Evolutionary conservation across 2,329 filamentous ascomycete genomes (phyloP), one percentile per base, ranked within the genome.

Genomic region (Aspergillus phoenicis): DNA sequence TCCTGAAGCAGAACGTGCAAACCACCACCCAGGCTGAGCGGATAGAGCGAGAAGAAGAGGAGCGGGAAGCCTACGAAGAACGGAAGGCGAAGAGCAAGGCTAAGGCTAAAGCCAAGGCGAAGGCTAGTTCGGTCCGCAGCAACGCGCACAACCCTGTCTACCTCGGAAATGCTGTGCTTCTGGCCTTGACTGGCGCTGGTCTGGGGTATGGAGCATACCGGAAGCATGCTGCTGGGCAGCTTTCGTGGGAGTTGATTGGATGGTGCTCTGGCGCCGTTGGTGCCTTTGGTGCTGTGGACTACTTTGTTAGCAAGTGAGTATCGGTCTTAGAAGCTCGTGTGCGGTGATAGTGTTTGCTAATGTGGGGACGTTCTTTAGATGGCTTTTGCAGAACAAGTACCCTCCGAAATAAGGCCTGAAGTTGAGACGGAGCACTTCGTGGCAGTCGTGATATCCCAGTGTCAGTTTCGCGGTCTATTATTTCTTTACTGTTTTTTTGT

Each of bases 311-410:
- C 79, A 81, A 80, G 80, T 83, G 65, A 73, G 80, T 69, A 28
- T 15, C 5, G 4, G n/a, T 56, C 43, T 62, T 20, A 20, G 39
- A 60, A 10, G 5, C 10, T 5, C 5, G 4, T 10, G n/a, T 7
- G 13, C 5, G 47, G 2, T 17, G 15, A n/a, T 5, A 33, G n/a
- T 2, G 24, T 13, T 33, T 65, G 59, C 63, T 70, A 62, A 68
- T 24, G 13, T 22, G 10, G 10, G 17, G 8, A 2, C 20, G 45
- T 28, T 20, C 22, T 58, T 10, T 62, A 83, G 81, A 66, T 83
- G 81, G 77, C 75, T 83, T 58, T 72, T 82, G 64, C 77, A 81
- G 68, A 82, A 82, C 74, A 82, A 82, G 69, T 83, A 78, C 66
- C 81, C 81, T 53, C 75, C 75, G 58, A 81, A 82, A 73, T 81